These are phyloP conservation scores for Moesziomyces globuligerus DNA, from an alignment of 1,284 basidiomycete species.

Conservation along the genomic window DNA sequence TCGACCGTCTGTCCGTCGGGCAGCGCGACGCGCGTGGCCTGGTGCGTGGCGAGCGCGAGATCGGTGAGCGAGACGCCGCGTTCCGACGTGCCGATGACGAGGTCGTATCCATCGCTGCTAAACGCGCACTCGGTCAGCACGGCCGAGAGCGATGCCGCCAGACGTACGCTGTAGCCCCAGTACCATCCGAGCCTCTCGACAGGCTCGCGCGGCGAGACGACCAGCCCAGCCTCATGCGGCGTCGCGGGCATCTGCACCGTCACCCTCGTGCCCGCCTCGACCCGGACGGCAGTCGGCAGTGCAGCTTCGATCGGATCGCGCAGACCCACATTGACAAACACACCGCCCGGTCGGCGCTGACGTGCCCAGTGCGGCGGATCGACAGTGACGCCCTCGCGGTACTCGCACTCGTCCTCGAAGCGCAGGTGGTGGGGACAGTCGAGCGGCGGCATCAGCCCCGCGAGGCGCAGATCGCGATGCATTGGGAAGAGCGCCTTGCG, in stretches of 20 bases:
- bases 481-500: conserved; percentile 65
- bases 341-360: conserved; percentile 5
- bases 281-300: conserved; percentile 3
- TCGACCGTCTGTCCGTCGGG: conserved; percentile 15
- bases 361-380: conserved; percentile 43
- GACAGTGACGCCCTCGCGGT: conserved; percentile 62
- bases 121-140: conserved; percentile 47
- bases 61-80: conserved; percentile 52
- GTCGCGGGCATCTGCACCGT: conserved; percentile 55
- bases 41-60: conserved; percentile 17
- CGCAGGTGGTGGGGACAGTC: conserved; percentile 67
- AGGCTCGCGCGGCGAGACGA: conserved; percentile 63
- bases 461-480: conserved; percentile 64
- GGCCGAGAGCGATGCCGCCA: conserved; percentile 46
- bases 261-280: conserved; percentile 51
- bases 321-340: conserved; percentile 61
- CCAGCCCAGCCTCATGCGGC: conserved; percentile 3
- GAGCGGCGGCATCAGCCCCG: conserved; percentile 65
- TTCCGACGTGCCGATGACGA: conserved; percentile 65
- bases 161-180: conserved; percentile 65
- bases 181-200: conserved; percentile 56
- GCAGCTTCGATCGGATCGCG: conserved; percentile 54
- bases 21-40: conserved; percentile 10
- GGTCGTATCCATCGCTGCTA: conserved; percentile 49
- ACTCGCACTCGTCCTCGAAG: conserved; percentile 58